Percentiles rank a stretch among this genome's conserved stretches.
Evolutionary conservation across 2,329 filamentous ascomycete genomes (phyloP).

Genomic region (Periglandula ipomoeae): DNA sequence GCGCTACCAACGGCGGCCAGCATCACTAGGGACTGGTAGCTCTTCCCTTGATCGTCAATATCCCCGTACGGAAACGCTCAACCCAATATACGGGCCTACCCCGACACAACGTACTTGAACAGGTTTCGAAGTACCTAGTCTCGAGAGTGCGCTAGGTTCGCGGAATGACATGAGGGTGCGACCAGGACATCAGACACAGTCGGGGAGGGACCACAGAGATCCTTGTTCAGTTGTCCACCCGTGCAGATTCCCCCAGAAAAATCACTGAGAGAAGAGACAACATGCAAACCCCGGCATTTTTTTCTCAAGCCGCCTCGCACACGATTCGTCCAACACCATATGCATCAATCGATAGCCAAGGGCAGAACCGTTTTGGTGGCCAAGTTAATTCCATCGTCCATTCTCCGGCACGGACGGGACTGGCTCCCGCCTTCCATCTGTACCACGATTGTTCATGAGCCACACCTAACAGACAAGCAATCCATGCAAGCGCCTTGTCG

Average conservation of each 20-base stretch:
- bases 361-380: background rate
- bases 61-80: too few species aligned
- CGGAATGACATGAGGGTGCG: background rate
- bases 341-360: background rate
- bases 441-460: background rate
- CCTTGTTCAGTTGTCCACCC: background rate
- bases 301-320: background rate
- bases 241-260: conserved; percentile 15
- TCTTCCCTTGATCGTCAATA: too few species aligned
- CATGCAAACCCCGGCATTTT: conserved; percentile 5
- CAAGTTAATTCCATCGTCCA: background rate
- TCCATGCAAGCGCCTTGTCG: conserved; percentile 2
- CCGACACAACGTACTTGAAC: too few species aligned
- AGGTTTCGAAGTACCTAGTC: too few species aligned
- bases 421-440: conserved; percentile 1
- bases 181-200: background rate
- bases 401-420: conserved; percentile 1
- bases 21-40: too few species aligned
- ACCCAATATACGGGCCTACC: too few species aligned
- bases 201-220: background rate
- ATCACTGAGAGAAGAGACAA: conserved; percentile 22
- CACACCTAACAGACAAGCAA: background rate
- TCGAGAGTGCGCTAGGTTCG: background rate
- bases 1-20: too few species aligned
- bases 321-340: background rate